These are phyloP conservation scores for Wallacemonas sp. DNA, from an alignment of 208 protist species.

Conservation along the genomic window DNA sequence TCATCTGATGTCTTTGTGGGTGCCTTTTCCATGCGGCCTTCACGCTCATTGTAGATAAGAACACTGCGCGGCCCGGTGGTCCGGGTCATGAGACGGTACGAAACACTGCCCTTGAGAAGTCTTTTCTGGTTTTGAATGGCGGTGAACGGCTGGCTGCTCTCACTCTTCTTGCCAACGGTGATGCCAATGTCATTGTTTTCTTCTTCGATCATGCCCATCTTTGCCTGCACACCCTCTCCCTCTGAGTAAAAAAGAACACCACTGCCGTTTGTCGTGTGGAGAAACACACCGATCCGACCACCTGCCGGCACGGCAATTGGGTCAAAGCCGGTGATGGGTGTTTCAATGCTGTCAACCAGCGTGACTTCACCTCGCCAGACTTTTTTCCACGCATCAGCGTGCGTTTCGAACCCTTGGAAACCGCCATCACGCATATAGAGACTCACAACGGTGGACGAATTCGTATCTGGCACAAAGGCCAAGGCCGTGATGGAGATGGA, in stretches of 20 bases:
- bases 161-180: conserved; percentile 83
- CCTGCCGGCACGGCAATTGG: conserved; percentile 71
- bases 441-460: conserved; percentile 50
- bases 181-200: conserved; percentile 88
- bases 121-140: conserved; percentile 77
- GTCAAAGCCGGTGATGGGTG: conserved; percentile 60
- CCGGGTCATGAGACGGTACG: conserved; percentile 68
- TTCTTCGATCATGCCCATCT: conserved; percentile 71
- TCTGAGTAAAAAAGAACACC: conserved; percentile 86
- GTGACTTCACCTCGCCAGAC: conserved; percentile 54
- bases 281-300: conserved; percentile 63
- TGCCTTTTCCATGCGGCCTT: conserved; percentile 12
- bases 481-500: conserved; percentile 70
- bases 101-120: conserved; percentile 78
- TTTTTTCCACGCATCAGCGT: conserved; percentile 50
- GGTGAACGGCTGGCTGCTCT: conserved; percentile 65
- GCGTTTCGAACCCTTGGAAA: conserved; percentile 73
- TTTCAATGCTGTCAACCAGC: conserved; percentile 56
- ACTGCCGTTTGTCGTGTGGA: conserved; percentile 83
- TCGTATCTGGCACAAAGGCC: conserved; percentile 82
- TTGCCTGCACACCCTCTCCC: conserved; percentile 66
- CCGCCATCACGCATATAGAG: conserved; percentile 72
- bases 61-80: conserved; percentile 54
- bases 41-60: conserved; percentile 41
- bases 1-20: conserved; percentile 3